Conservation (phyloP, 225 moss, liverwort and hornwort genomes). For the Sphagnum tenellum region DNA sequence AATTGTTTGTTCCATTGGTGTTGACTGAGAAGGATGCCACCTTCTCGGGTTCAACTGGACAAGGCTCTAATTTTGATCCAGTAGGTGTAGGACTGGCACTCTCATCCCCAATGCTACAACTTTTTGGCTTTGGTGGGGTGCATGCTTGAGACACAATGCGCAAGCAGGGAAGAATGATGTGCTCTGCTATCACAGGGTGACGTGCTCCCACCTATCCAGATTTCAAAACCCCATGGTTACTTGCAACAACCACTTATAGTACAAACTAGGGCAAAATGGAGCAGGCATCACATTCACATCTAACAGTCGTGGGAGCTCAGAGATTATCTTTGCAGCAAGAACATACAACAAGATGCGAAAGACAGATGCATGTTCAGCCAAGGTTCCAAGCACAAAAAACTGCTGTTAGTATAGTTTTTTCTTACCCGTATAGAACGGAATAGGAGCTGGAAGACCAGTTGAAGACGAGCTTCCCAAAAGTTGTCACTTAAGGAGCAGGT, state of each 20-base stretch:
- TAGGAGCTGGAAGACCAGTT: constrained; percentile 94
- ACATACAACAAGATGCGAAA: no score
- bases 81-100: constrained; percentile 30
- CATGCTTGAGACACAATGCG: constrained; percentile 97
- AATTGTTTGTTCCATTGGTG: constrained; percentile 32
- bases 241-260: no score
- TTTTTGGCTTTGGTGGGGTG: constrained; percentile 80
- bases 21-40: constrained; percentile 28
- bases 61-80: constrained; percentile 32
- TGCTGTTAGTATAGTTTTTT: no score
- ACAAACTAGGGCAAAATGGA: no score
- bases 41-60: constrained; percentile 49
- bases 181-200: constrained; percentile 98
- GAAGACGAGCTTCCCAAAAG: constrained; percentile 89
- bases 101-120: constrained; percentile 20
- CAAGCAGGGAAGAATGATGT: constrained; percentile 95
- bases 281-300: no score
- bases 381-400: no score
- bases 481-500: constrained; percentile 82
- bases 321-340: no score
- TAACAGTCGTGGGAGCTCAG: no score
- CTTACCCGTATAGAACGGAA: constrained; percentile 89
- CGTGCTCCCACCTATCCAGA: constrained; percentile 77
- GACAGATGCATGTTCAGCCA: no score
- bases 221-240: neutral